Base-by-base conservation (phyloP, 805 yeast genomes). In the Saccharomycopsis synnaedendra region DNA sequence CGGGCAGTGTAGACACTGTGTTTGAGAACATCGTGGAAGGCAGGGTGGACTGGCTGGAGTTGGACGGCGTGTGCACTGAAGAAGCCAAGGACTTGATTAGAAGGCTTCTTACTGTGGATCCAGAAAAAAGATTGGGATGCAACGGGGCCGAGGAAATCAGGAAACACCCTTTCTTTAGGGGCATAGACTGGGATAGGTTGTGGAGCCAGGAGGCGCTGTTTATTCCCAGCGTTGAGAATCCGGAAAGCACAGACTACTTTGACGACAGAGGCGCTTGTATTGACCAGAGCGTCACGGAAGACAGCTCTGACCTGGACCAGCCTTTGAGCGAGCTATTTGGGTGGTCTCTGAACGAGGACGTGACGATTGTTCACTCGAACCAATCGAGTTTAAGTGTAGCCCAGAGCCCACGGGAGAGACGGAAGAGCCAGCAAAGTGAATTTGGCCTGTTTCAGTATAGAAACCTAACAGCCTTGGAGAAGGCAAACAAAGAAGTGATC, bases 371-470 rank as follows among this genome's bases (percentile, higher is more conserved):
- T 57, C 60, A 45, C 50, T 61, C 46, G 45, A 60, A 5, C 48
- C 60, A 1, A 59, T 56, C 36, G 63, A 34, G n/a, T n/a, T 19
- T 19, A 19, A 34, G 36, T 34, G 10, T 34, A 9, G 70, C 4
- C 65, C 69, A n/a, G 60, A 60, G 11, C 56, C 63, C 36, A 63
- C 69, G 85, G 43, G 95, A 85, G 54, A 71, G 90, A 49, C 69
- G 93, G 44, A 78, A 86, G 3, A 76, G 85, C 53, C 73, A 82
- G 29, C 67, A 71, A 5, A 68, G 76, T 5, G 90, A 90, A 57
- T 93, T 93, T 72, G 99, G 99, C 0, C 82, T 93, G 3, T 93
- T 93, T 63, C 82, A 85, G 50, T 93, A 85, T 65, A 72, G 96
- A 55, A 93, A 93, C 60, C 66, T 93, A 53, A 81, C 90, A 4